These are phyloP conservation scores for Paecilomyces variotii DNA, from an alignment of 2,329 filamentous ascomycete genomes.

Conservation along the genomic window DNA sequence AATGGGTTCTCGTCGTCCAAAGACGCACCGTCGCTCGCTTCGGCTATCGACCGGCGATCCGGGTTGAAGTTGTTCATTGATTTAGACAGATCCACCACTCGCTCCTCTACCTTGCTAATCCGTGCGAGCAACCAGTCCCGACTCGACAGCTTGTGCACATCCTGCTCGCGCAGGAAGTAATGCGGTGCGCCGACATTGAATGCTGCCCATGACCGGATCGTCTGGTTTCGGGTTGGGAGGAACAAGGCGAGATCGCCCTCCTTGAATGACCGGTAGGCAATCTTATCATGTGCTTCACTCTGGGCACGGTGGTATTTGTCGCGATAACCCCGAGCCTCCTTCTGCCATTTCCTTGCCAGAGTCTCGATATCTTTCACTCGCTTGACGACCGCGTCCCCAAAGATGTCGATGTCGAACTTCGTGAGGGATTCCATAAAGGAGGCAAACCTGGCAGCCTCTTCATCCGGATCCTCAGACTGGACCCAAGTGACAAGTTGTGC, in stretches of 20 bases:
- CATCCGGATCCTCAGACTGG: slow-evolving; percentile 55
- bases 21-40: slow-evolving; percentile 48
- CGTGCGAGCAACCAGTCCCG: slow-evolving; percentile 96
- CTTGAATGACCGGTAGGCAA: slow-evolving; percentile 91
- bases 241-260: slow-evolving; percentile 93
- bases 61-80: slow-evolving; percentile 52
- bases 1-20: slow-evolving; percentile 93
- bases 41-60: slow-evolving; percentile 43
- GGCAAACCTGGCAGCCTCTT: slow-evolving; percentile 66
- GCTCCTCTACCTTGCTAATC: slow-evolving; percentile 83
- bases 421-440: slow-evolving; percentile 66
- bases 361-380: slow-evolving; percentile 90
- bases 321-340: slow-evolving; percentile 76
- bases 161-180: slow-evolving; percentile 91
- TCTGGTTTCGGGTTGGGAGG: slow-evolving; percentile 87
- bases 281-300: slow-evolving; percentile 87
- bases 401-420: slow-evolving; percentile 73
- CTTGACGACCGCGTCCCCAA: slow-evolving; percentile 77
- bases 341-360: slow-evolving; percentile 85
- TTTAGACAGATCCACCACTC: slow-evolving; percentile 84
- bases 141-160: slow-evolving; percentile 71
- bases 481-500: slow-evolving; percentile 77
- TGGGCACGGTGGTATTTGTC: slow-evolving; percentile 76
- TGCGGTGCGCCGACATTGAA: slow-evolving; percentile 98
- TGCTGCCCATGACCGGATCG: slow-evolving; percentile 90